Evolutionary conservation across 495 filamentous ascomycete genomes (phyloP).

Genomic region (Penicillium coprophilum): DNA sequence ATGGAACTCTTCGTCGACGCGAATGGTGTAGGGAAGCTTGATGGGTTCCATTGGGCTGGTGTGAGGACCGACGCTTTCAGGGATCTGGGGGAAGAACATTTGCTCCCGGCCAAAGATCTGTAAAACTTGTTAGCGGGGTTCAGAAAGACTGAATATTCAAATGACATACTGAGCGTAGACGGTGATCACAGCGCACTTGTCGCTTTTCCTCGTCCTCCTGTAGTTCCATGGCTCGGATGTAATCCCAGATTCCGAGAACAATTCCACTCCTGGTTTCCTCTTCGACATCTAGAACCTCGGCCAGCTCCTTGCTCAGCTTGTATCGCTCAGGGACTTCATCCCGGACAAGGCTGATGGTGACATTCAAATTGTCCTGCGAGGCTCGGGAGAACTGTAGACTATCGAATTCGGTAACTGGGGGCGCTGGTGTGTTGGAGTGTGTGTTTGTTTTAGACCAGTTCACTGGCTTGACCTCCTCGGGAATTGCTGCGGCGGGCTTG

Average conservation of each 20-base stretch:
- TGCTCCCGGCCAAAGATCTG: conserved; percentile 77
- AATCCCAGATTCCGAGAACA: conserved; percentile 92
- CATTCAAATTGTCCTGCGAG: conserved; percentile 88
- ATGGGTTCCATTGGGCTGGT: conserved; percentile 78
- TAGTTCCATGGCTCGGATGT: conserved; percentile 79
- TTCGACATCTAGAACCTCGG: conserved; percentile 80
- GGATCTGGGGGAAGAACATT: conserved; percentile 86
- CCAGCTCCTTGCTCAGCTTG: conserved; percentile 71
- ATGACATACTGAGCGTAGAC: conserved; percentile 66
- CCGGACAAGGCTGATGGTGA: conserved; percentile 80
- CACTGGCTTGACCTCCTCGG: conserved; percentile 59
- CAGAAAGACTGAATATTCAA: background rate
- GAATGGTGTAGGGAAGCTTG: conserved; percentile 87
- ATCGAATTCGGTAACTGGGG: conserved; percentile 74
- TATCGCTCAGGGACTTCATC: conserved; percentile 87
- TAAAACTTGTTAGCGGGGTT: conserved; percentile 12
- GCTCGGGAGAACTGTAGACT: conserved; percentile 86
- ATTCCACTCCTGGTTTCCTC: conserved; percentile 85
- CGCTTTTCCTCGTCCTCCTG: conserved; percentile 94
- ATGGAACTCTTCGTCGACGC: conserved; percentile 85
- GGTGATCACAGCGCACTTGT: conserved; percentile 83
- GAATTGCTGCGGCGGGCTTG: conserved; percentile 45
- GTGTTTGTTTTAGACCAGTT: conserved; percentile 72
- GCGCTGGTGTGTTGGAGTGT: conserved; percentile 47
- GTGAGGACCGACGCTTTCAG: conserved; percentile 69